Percentiles rank a stretch among this genome's conserved stretches.
These are phyloP conservation scores for Mrakiaceae sp. DNA, from an alignment of 1,284 basidiomycete genomes.

Conservation along the genomic window DNA sequence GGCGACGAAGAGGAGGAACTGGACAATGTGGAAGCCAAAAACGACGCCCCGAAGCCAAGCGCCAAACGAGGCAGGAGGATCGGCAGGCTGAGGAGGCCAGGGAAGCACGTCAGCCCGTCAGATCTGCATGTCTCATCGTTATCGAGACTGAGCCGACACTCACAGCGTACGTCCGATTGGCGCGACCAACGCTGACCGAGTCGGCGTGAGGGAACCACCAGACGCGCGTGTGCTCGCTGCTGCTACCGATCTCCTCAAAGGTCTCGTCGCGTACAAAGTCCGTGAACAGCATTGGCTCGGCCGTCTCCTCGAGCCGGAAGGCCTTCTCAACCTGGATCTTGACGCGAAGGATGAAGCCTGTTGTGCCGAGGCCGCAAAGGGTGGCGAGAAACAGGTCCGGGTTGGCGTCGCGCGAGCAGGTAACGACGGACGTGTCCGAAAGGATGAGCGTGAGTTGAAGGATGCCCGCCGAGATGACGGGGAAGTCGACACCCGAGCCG, in stretches of 20 bases:
- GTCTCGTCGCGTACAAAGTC: conserved; percentile 39
- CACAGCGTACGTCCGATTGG: conserved; percentile 68
- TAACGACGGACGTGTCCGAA: conserved; percentile 55
- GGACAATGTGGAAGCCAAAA: conserved; percentile 62
- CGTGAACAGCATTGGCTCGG: conserved; percentile 52
- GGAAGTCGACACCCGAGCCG: conserved; percentile 71
- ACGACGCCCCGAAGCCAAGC: conserved; percentile 60
- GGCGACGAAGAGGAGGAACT: conserved; percentile 59
- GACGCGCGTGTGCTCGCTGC: conserved; percentile 76
- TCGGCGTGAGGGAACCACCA: conserved; percentile 90
- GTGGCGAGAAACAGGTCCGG: conserved; percentile 78
- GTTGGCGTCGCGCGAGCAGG: conserved; percentile 54
- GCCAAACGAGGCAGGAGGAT: conserved; percentile 34
- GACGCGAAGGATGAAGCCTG: conserved; percentile 75
- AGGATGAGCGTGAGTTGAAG: conserved; percentile 61
- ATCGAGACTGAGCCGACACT: conserved; percentile 25
- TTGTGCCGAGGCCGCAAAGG: conserved; percentile 87
- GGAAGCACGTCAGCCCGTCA: conserved; percentile 8
- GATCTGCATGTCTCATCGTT: no score
- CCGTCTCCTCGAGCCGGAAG: conserved; percentile 71
- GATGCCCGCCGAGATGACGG: conserved; percentile 74
- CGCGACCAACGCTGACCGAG: conserved; percentile 58
- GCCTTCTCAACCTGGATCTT: conserved; percentile 68
- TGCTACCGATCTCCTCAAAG: conserved; percentile 42
- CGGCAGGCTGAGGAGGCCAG: conserved; percentile 36